Base-by-base conservation (phyloP, 192 early-diverging fungal species). In the Coemansia asiatica region DNA sequence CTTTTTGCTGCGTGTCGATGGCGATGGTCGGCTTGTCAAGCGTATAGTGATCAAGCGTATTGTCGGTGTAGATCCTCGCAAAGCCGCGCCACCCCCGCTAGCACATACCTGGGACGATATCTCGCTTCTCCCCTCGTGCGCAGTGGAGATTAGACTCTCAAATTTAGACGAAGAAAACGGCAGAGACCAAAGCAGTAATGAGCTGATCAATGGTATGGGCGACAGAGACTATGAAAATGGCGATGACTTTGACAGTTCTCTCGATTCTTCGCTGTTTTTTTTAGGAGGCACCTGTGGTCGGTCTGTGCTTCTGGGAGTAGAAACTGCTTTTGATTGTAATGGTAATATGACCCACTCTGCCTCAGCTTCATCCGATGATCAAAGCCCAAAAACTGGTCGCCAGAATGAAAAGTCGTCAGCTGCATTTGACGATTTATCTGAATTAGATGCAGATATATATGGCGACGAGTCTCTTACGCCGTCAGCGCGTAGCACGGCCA, bases 11-110 rank as follows among this genome's bases (percentile, higher is more conserved):
- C 84, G 90, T 33, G 74, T 97, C 59, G 86, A 69, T 44, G 85
- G 83, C 71, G 91, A 85, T 78, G 95, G 95, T 57, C 82, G 84
- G 44, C 91, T 91, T 18, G 90, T 98, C 7, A 87, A 88, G 27
- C 83, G 86, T 26, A 89, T 98, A 44, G 69, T 81, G 19, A 76
- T 87, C 35, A 83, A 77, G 31, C 76, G 68, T 23, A 47, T 80
- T 5, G 61, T 62, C 33, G 77, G 77, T 25, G 15, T 62, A 1
- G 69, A 69, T 15, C 58, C 60, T 6, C 55, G 49, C 6, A 29
- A 53, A 3, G 57, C 63, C 21, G 53, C 28, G 5, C 65, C 35
- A 31, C 31, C 62, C 15, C 72, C 72, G 23, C 29, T 60, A 9
- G 66, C 64, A 6, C 61, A 71, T 23, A 23, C 49, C 8, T 80